phyloP scores from a whole-genome alignment of 306 rosid species.

The Quercus variabilis region DNA sequence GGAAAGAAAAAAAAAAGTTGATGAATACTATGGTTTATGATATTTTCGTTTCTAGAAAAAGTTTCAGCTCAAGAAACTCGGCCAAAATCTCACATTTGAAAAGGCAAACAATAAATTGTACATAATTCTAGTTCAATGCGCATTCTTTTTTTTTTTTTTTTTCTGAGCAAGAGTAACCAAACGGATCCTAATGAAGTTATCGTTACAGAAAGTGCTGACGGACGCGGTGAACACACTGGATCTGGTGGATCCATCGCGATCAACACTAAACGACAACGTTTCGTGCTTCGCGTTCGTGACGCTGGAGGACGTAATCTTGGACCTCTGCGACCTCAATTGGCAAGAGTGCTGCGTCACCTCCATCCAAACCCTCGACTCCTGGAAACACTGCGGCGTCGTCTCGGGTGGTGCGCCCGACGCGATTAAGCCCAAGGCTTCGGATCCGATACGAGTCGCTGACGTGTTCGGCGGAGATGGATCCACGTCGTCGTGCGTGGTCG shows the following conservation, averaged over 20 bases:
- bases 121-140: not conserved
- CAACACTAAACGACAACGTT: conserved; percentile 49
- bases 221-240: conserved; percentile 51
- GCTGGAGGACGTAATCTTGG: conserved; percentile 46
- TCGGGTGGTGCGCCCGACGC: conserved; percentile 2
- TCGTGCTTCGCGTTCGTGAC: conserved; percentile 34
- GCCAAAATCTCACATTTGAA: not conserved
- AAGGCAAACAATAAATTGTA: too few species aligned
- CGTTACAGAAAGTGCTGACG: conserved; percentile 36
- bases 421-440: not conserved
- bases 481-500: not conserved
- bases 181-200: not conserved
- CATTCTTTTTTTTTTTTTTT: conserved; percentile 17
- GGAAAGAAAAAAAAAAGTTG: not conserved
- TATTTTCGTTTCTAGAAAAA: not conserved
- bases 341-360: conserved; percentile 81
- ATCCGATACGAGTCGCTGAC: not conserved
- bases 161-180: conserved; percentile 1
- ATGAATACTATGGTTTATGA: not conserved
- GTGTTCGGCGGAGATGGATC: conserved; percentile 2
- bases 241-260: conserved; percentile 54
- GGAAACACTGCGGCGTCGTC: conserved; percentile 5
- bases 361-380: conserved; percentile 37
- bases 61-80: not conserved
- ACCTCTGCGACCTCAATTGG: conserved; percentile 64